Conservation (phyloP, 2,329 filamentous ascomycete species). For the Botrytis byssoidea region DNA sequence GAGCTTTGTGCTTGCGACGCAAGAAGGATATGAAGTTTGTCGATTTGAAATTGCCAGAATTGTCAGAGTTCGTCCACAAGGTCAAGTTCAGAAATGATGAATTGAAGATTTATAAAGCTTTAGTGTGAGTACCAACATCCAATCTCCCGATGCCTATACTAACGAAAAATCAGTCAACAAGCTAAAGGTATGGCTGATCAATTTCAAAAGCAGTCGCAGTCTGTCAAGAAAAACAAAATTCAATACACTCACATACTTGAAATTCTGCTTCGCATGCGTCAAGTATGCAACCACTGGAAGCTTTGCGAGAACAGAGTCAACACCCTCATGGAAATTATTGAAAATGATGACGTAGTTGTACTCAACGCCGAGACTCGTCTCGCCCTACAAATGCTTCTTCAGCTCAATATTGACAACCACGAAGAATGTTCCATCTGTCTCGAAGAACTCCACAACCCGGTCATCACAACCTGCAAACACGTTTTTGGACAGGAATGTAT, state of each 20-base stretch:
- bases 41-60: conserved; percentile 72
- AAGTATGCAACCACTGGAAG: conserved; percentile 87
- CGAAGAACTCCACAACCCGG: conserved; percentile 66
- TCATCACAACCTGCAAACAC: conserved; percentile 85
- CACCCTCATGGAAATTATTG: conserved; percentile 67
- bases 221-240: conserved; percentile 42
- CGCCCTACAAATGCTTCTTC: conserved; percentile 72
- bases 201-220: conserved; percentile 46
- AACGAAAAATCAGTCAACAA: conserved; percentile 53
- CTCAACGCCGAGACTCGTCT: conserved; percentile 70
- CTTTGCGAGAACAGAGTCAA: conserved; percentile 74
- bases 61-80: conserved; percentile 75
- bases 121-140: conserved; percentile 52
- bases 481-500: conserved; percentile 76
- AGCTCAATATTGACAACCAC: conserved; percentile 73
- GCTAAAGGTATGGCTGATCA: conserved; percentile 68
- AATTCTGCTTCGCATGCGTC: conserved; percentile 76
- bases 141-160: conserved; percentile 24
- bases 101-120: conserved; percentile 71
- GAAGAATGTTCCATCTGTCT: conserved; percentile 84
- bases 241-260: conserved; percentile 76
- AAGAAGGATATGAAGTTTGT: conserved; percentile 89
- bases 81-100: conserved; percentile 74
- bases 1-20: conserved; percentile 74
- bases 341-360: conserved; percentile 63